Base-by-base conservation (phyloP, 1,139 yeast genomes). In the Candida neerlandica region DNA sequence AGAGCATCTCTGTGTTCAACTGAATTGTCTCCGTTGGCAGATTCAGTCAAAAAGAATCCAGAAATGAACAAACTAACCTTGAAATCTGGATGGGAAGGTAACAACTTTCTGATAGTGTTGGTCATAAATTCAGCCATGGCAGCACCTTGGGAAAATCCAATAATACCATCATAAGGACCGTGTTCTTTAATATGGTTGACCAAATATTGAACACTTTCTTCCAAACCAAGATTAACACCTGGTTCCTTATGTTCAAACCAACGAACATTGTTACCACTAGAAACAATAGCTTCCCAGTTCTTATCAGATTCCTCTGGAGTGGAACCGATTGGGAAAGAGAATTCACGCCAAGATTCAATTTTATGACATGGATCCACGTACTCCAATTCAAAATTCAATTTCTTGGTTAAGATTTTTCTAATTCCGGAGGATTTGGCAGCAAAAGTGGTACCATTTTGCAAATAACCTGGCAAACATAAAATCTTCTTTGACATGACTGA, bases 131-230 rank as follows among this genome's bases (percentile, higher is more conserved):
- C 82, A 1, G 95, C 82, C 63, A 94, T 71, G 3, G 96, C 96
- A 1, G 97, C 95, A 55, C 99, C 99, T 66, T 94, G 98, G 16
- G 95, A 86, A 64, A 92, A 94, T 2, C 97, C 98, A 49, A 94
- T 70, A 27, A 92, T 75, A 2, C 97, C 98, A 49, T 84, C 86
- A 61, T 86, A 91, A 0, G 98, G 98, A 0, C 98, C 98, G 55
- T 90, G 76, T 52, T 75, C 70, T 43, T 75, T 72, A 55, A 89
- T 83, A 50, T 85, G 76, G 0, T 73, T 66, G 26, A 75, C 70
- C 21, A 92, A 77, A n/a, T 78, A 74, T 4, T 62, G 47, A 14
- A 71, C 51, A 0, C 75, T 57, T 14, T 63, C 64, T 1, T 67
- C 65, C 40, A 72, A 64, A 3, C 77, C 78, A 5, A 58, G 56